Base-by-base conservation (phyloP, 805 yeast species). In the Metschnikowia similis region DNA sequence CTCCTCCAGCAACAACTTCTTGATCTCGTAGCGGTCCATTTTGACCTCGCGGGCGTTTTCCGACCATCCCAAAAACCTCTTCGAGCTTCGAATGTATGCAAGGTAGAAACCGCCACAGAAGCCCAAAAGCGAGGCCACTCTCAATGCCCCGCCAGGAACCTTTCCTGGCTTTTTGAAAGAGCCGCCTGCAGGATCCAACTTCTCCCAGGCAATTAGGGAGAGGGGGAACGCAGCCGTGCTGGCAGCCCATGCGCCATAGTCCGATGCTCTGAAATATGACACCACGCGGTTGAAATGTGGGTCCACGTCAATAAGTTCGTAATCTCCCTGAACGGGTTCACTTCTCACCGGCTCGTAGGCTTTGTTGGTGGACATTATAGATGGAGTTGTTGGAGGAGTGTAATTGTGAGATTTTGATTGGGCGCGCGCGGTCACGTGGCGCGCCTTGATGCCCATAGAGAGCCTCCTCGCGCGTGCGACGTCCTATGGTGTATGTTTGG, bases 271-370 rank as follows among this genome's bases (percentile, higher is more conserved):
- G 70, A 87, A 80, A 70, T 84, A 89, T 41, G 81, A 70, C 11
- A 88, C 83, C 30, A 89, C 96, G 52, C 87, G 76, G 35, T 66
- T 62, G 69, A 88, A 86, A 56, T 82, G 82, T 30, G 96, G 96
- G 65, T 88, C 96, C 46, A 79, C 75, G 64, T 88, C 96, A 59
- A 88, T 89, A 48, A 74, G 61, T 60, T 74, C 78, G 56, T 71
- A 74, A 60, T 73, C 76, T 11, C 58, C 55, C 47, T 45, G 50
- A 2, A 54, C 55, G 42, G 59, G 56, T 37, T 48, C 54, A 39
- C 56, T 52, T 66, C 78, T 72, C 30, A 73, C 66, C 46, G 78
- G 78, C 56, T 68, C 65, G 57, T 69, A 66, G 45, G 60, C 60
- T 54, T 64, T 63, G 53, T 66, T 66, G 59, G 71, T 71, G 26